Percentiles rank a stretch among this genome's conserved stretches.
Conservation (phyloP, 768 basidiomycete species). For the Dioszegia aurantiaca region DNA sequence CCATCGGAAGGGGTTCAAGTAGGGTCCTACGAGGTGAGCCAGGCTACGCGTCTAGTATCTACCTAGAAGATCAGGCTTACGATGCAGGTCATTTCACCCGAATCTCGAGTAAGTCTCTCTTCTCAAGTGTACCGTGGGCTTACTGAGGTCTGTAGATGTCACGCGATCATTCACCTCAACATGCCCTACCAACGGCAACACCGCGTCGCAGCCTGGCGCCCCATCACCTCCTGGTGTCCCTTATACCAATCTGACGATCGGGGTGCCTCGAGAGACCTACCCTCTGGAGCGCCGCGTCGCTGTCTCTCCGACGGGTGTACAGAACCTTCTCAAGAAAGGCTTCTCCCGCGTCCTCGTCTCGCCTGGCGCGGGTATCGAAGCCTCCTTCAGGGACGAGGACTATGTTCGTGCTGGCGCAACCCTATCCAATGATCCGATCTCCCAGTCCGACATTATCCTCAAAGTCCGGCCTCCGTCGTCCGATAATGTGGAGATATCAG, state of each 20-base stretch:
- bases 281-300: conserved; percentile 77
- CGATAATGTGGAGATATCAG: conserved; percentile 61
- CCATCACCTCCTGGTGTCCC: not conserved
- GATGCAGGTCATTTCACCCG: no score
- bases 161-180: not conserved
- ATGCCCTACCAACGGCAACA: no score
- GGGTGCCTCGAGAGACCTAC: conserved; percentile 72
- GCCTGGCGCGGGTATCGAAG: conserved; percentile 64
- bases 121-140: no score
- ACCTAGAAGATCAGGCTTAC: no score
- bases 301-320: conserved; percentile 74
- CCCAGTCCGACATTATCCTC: conserved; percentile 64
- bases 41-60: no score
- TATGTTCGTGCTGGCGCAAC: conserved; percentile 76
- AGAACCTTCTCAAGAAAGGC: conserved; percentile 75
- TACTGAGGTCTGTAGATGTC: not conserved
- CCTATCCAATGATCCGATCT: conserved; percentile 53
- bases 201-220: not conserved
- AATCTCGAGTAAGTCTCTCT: no score
- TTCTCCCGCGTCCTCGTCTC: conserved; percentile 72
- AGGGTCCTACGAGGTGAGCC: not conserved
- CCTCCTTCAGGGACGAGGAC: conserved; percentile 77
- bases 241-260: conserved; percentile 71
- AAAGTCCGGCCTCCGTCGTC: conserved; percentile 77
- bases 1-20: not conserved